A percentile compares a stretch with the other conserved stretches of the same genome.
Conservation (phyloP, 768 basidiomycete species). For the Pulveroboletus sp. region DNA sequence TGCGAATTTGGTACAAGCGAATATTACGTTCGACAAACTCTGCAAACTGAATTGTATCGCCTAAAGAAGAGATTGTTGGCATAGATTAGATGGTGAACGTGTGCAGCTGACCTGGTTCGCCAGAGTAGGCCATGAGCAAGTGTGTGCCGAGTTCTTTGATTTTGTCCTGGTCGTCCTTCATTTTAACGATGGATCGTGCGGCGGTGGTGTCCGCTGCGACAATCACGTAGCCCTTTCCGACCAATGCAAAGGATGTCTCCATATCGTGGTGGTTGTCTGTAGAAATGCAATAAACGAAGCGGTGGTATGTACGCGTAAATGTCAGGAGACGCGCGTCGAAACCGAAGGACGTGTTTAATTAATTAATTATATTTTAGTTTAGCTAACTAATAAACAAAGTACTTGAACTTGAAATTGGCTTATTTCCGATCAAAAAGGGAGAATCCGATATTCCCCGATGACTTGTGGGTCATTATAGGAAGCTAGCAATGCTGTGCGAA, state of each 20-base stretch:
- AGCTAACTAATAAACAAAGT: too few species aligned
- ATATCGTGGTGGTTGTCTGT: slow-evolving; percentile 40
- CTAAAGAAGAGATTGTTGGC: slow-evolving; percentile 36
- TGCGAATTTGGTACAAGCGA: slow-evolving; percentile 92
- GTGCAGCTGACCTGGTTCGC: slow-evolving; percentile 72
- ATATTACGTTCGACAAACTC: slow-evolving; percentile 97
- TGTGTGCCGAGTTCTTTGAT: slow-evolving; percentile 89
- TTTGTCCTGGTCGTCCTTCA: slow-evolving; percentile 97
- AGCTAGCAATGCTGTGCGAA: not conserved
- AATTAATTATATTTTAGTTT: too few species aligned
- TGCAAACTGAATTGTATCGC: slow-evolving; percentile 95
- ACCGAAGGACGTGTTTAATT: not conserved
- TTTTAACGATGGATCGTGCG: slow-evolving; percentile 91
- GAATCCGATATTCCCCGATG: too few species aligned
- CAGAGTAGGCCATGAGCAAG: slow-evolving; percentile 91
- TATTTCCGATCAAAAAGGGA: too few species aligned
- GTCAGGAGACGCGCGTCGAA: slow-evolving; percentile 30
- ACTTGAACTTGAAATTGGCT: too few species aligned
- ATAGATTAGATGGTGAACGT: not conserved
- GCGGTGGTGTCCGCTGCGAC: slow-evolving; percentile 90
- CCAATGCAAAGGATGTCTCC: slow-evolving; percentile 90
- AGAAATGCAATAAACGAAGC: slow-evolving; percentile 1
- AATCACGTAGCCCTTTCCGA: slow-evolving; percentile 91
- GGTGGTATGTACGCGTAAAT: slow-evolving; percentile 21
- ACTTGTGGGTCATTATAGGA: not conserved